A percentile compares a stretch with the other conserved stretches of the same genome.
Conservation (phyloP, 176 grass and related monocot genomes). For the Eleusine indica region DNA sequence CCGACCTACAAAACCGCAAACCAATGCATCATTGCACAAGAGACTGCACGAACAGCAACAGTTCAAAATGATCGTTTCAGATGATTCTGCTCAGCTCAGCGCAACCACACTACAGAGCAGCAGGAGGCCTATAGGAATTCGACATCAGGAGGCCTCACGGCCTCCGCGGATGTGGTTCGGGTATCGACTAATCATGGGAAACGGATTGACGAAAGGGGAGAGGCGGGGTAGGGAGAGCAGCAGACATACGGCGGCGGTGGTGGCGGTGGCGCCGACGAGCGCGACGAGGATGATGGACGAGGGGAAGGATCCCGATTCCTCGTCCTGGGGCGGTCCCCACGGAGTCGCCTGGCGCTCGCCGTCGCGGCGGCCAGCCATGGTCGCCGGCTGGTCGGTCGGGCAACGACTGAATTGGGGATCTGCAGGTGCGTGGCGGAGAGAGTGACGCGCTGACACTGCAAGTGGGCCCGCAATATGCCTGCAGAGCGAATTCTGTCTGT, state of each 20-base stretch:
- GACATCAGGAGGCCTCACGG: neutral
- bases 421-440: neutral
- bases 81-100: neutral
- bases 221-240: neutral
- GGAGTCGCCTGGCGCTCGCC: neutral
- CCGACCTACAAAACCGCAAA: slow-evolving; percentile 42
- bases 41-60: neutral
- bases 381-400: neutral
- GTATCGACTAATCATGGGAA: neutral
- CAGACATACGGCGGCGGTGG: slow-evolving; percentile 50
- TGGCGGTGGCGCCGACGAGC: slow-evolving; percentile 56
- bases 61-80: neutral
- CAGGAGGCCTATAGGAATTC: neutral
- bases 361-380: slow-evolving; percentile 43
- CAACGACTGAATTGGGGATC: slow-evolving; percentile 34
- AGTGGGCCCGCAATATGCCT: neutral
- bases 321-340: neutral
- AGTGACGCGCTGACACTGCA: neutral
- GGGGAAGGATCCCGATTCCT: slow-evolving; percentile 28
- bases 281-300: slow-evolving; percentile 43
- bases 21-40: neutral
- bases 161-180: neutral
- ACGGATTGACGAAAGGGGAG: neutral
- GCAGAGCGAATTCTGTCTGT: neutral
- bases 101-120: neutral